Evolutionary conservation across 257 asterid species (phyloP), one percentile per base, ranked within the genome.

Genomic region (Ajuga chamaepitys): DNA sequence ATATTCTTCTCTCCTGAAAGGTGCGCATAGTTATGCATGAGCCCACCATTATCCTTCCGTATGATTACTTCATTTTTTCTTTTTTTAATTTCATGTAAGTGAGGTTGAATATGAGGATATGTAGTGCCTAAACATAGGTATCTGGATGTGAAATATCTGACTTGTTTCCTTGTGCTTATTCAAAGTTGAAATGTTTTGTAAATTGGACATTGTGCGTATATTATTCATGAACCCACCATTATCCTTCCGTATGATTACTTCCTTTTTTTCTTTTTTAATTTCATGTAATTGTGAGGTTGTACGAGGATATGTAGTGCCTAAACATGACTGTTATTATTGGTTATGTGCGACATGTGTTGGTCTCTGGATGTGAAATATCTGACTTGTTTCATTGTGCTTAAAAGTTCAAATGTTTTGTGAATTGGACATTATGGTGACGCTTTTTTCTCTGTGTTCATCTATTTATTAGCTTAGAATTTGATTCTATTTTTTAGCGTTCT

Each of bases 1-100:
- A 46, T 86, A 63, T 75, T 62, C 77, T 94, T 94, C 82, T 90
- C 85, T 57, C 96, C 99, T n/a, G 93, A 85, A 67, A 94, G 97
- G 99, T 90, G 70, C 41, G 42, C 17, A 58, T 38, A 30, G 24
- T 54, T 57, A 58, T 20, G 44, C 51, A 42, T 26, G 62, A 67
- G 40, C 54, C 24, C 25, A 26, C 61, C 66, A 3, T 28, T 57
- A 24, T 72, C 22, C 37, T 77, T 74, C 58, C 46, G 6, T 55
- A 73, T 35, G 18, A 26, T 64, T 38, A 25, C 64, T 57, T 56
- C n/a, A n/a, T n/a, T n/a, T n/a, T n/a, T n/a, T 1, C 25, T 7
- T 21, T 14, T 56, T 67, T 24, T 17, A 34, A 50, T 24, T 30
- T 61, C 34, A 40, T 68, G 63, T 47, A 50, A 37, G 46, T 55